These are phyloP conservation scores for Rhizopogon roseolus DNA, from an alignment of 768 basidiomycete species.

Conservation along the genomic window DNA sequence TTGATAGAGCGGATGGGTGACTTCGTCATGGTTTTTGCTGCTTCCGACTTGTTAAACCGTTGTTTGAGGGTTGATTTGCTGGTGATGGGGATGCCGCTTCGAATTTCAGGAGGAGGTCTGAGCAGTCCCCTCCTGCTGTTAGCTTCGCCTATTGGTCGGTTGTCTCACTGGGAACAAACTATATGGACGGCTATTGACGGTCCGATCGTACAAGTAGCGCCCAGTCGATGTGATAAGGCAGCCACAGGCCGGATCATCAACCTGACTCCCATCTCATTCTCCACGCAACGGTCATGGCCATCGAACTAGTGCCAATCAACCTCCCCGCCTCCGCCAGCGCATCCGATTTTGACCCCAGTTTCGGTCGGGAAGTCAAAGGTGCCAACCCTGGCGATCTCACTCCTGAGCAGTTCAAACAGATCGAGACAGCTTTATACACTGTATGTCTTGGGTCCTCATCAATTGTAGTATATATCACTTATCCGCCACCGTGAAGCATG, in stretches of 20 bases:
- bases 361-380: constrained; percentile 76
- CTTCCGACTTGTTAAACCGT: too few relatives aligned
- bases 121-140: too few relatives aligned
- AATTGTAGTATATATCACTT: not conserved
- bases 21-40: too few relatives aligned
- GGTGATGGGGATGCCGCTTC: too few relatives aligned
- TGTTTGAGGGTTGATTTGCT: too few relatives aligned
- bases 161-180: too few relatives aligned
- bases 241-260: not conserved
- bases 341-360: constrained; percentile 52
- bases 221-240: too few relatives aligned
- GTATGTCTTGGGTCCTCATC: constrained; percentile 28
- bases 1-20: too few relatives aligned
- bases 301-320: constrained; percentile 61
- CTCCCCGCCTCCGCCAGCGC: constrained; percentile 71
- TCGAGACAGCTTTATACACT: constrained; percentile 73
- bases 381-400: constrained; percentile 61
- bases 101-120: too few relatives aligned
- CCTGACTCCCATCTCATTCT: not conserved
- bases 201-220: too few relatives aligned
- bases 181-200: too few relatives aligned
- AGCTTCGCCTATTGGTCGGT: too few relatives aligned
- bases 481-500: constrained; percentile 42
- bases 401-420: constrained; percentile 57
- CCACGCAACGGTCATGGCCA: constrained; percentile 44